These are phyloP conservation scores for Cryptosporidium canis DNA, from an alignment of 169 alveolate species.

Conservation along the genomic window DNA sequence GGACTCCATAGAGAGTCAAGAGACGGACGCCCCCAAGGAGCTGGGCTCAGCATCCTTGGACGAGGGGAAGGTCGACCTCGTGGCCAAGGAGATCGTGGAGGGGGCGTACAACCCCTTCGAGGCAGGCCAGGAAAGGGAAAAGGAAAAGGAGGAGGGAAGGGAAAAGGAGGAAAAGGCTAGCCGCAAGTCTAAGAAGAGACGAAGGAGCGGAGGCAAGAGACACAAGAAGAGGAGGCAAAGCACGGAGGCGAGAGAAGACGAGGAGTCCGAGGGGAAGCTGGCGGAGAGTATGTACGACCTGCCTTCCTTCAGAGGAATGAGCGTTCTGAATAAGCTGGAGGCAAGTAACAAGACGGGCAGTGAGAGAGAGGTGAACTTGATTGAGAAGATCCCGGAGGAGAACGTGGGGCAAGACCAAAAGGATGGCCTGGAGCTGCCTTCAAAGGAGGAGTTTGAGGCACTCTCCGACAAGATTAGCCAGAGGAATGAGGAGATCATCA, in stretches of 20 bases:
- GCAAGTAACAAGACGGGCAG: neutral
- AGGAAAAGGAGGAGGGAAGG: neutral
- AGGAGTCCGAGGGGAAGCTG: slow-evolving; percentile 11
- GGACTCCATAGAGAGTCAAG: neutral
- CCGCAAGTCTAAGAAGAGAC: neutral
- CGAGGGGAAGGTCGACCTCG: neutral
- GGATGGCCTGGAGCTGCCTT: slow-evolving; percentile 6
- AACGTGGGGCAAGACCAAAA: neutral
- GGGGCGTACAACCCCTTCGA: neutral
- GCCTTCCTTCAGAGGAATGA: slow-evolving; percentile 52
- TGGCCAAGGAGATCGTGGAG: neutral
- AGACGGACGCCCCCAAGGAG: neutral
- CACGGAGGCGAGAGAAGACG: neutral
- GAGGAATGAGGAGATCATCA: neutral
- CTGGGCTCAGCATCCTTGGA: neutral
- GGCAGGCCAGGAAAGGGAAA: neutral
- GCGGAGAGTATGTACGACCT: slow-evolving; percentile 50
- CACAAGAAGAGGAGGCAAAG: neutral
- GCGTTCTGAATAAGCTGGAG: slow-evolving; percentile 3
- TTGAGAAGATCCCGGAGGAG: neutral
- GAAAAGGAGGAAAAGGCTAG: neutral
- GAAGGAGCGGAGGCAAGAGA: neutral
- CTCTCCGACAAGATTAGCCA: neutral
- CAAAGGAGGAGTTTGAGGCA: slow-evolving; percentile 29
- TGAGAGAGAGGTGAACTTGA: neutral